Evolutionary conservation across 2,329 filamentous ascomycete species (phyloP).

Genomic region (Metarhizium sp.): DNA sequence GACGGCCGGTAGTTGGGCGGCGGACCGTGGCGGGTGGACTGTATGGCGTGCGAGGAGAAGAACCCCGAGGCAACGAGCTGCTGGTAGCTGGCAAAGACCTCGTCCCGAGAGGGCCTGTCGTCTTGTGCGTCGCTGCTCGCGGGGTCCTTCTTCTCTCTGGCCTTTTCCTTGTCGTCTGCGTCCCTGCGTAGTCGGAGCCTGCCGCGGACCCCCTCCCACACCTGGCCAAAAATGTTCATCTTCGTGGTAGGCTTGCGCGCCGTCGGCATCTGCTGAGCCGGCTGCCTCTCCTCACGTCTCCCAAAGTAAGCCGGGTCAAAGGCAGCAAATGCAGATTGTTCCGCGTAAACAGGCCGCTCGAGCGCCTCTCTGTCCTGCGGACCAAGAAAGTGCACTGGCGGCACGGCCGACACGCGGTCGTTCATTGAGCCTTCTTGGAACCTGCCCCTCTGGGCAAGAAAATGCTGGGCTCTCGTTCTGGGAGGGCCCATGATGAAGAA

Average conservation of each 20-base stretch:
- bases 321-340: background rate
- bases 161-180: conserved; percentile 11
- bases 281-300: background rate
- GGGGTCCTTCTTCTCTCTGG: conserved; percentile 2
- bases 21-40: conserved; percentile 34
- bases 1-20: conserved; percentile 10
- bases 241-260: background rate
- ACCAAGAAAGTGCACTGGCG: conserved; percentile 58
- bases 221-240: conserved; percentile 24
- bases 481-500: conserved; percentile 17
- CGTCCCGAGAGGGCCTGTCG: conserved; percentile 31
- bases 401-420: conserved; percentile 63
- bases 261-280: conserved; percentile 1
- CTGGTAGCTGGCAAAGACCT: conserved; percentile 47
- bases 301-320: background rate
- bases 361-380: conserved; percentile 22
- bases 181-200: conserved; percentile 20
- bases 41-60: conserved; percentile 49
- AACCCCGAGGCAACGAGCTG: conserved; percentile 47
- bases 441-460: conserved; percentile 29
- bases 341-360: conserved; percentile 14
- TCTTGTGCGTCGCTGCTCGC: background rate
- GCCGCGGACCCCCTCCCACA: conserved; percentile 29
- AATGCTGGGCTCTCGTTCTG: conserved; percentile 20
- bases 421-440: conserved; percentile 82